Evolutionary conservation across 2,329 filamentous ascomycete species (phyloP).

Genomic region (Aspergillus niger): DNA sequence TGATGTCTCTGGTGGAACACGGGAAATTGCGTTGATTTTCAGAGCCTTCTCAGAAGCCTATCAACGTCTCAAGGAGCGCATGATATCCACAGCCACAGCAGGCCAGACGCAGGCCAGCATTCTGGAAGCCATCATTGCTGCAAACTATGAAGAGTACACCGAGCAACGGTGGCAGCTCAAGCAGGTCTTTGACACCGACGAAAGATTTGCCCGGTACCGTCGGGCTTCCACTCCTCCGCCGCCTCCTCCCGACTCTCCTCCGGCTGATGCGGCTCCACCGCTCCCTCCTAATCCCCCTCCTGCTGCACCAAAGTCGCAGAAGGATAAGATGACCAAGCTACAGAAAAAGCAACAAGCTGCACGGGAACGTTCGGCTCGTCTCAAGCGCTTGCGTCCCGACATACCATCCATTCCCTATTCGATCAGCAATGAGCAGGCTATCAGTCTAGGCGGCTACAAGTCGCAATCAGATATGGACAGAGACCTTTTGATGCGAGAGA

Average conservation of each 20-base stretch:
- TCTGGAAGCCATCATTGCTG: slow-evolving; percentile 70
- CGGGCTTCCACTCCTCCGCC: slow-evolving; percentile 29
- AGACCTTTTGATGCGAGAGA: slow-evolving; percentile 31
- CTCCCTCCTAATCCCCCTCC: slow-evolving; percentile 20
- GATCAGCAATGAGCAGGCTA: slow-evolving; percentile 32
- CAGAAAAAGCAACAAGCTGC: slow-evolving; percentile 31
- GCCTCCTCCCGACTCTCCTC: slow-evolving; percentile 25
- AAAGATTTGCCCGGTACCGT: slow-evolving; percentile 37
- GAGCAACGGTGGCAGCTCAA: slow-evolving; percentile 67
- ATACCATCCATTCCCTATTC: slow-evolving; percentile 28
- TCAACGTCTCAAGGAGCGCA: slow-evolving; percentile 57
- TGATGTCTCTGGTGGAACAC: slow-evolving; percentile 86
- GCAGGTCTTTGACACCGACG: slow-evolving; percentile 51
- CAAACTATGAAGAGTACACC: slow-evolving; percentile 75
- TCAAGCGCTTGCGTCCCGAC: slow-evolving; percentile 35
- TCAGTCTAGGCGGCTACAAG: slow-evolving; percentile 36
- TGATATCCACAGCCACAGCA: slow-evolving; percentile 44
- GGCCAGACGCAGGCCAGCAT: slow-evolving; percentile 54
- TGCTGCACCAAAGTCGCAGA: slow-evolving; percentile 18
- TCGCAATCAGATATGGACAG: slow-evolving; percentile 35
- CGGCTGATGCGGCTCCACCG: slow-evolving; percentile 23
- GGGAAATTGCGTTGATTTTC: slow-evolving; percentile 68
- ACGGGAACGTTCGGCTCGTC: slow-evolving; percentile 33
- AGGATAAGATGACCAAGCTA: slow-evolving; percentile 27
- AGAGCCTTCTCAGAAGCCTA: slow-evolving; percentile 69